Conservation (phyloP, 2,329 filamentous ascomycete genomes). For the Paraphaeosphaeria minitans region DNA sequence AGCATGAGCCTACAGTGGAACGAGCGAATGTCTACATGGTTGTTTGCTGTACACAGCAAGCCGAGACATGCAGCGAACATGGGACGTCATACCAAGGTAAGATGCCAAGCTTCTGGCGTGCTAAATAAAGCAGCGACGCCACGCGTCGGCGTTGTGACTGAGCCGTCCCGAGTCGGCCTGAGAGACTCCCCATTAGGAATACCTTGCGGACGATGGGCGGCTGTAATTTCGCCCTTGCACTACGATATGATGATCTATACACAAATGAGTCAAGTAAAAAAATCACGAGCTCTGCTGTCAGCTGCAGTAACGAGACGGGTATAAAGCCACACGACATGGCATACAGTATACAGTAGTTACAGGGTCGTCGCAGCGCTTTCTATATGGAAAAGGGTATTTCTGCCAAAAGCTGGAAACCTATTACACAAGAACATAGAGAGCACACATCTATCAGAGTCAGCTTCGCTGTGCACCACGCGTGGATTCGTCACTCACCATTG, state of each 20-base stretch:
- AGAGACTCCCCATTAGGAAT: background rate
- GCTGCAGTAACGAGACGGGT: conserved; percentile 12
- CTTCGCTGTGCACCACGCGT: background rate
- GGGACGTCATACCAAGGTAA: conserved; percentile 4
- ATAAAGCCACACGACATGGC: conserved; percentile 7
- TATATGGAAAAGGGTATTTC: background rate
- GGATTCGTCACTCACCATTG: conserved; percentile 64
- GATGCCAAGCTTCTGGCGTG: background rate
- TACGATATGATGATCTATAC: too few species aligned
- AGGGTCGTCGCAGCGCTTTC: conserved; percentile 1
- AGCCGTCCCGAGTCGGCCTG: background rate
- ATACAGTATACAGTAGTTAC: background rate
- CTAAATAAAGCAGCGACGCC: background rate
- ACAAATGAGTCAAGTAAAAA: background rate
- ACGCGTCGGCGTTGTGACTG: background rate
- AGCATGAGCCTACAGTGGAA: background rate
- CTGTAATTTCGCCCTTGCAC: too few species aligned
- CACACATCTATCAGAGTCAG: conserved; percentile 43
- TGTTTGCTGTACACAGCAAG: background rate
- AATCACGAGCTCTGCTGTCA: conserved; percentile 5
- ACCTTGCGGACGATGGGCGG: background rate
- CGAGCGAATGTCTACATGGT: conserved; percentile 1
- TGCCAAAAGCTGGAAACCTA: background rate
- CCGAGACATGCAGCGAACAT: background rate
- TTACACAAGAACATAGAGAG: conserved; percentile 47